Conservation (phyloP, 257 asterid genomes). For the Forsythia viridissima region DNA sequence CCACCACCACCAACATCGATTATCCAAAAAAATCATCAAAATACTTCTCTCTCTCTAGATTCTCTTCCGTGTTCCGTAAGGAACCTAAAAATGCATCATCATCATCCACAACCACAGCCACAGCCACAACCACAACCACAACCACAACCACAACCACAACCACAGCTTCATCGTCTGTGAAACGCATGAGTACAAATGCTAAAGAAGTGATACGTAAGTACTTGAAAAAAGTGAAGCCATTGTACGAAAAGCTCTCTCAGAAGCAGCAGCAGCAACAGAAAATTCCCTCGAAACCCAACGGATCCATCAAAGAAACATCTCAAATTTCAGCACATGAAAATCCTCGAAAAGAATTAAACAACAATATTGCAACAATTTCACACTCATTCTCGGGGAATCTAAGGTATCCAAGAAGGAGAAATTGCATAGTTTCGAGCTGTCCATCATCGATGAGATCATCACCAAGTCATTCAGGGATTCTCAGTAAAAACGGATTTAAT, state of each 20-base stretch:
- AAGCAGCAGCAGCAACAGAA: conserved; percentile 41
- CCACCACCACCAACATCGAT: background rate
- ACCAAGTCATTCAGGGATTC: conserved; percentile 62
- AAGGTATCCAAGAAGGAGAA: conserved; percentile 57
- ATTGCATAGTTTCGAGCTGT: conserved; percentile 60
- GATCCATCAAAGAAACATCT: conserved; percentile 16
- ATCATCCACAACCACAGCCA: background rate
- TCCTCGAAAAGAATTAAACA: conserved; percentile 10
- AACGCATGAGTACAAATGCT: conserved; percentile 63
- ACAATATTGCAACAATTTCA: conserved; percentile 16
- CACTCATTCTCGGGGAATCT: conserved; percentile 76
- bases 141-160: background rate
- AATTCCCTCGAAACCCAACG: conserved; percentile 14
- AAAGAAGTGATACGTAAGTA: conserved; percentile 70
- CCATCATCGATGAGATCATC: conserved; percentile 89
- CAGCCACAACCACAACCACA: background rate
- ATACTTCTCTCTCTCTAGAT: conserved; percentile 68
- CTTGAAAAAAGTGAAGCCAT: conserved; percentile 73
- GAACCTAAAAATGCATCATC: conserved; percentile 27
- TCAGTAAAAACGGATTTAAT: conserved; percentile 36
- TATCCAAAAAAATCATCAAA: conserved; percentile 32
- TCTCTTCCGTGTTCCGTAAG: conserved; percentile 80
- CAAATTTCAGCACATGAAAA: background rate
- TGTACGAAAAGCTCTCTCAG: conserved; percentile 72
- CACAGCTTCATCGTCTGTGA: conserved; percentile 33